Evolutionary conservation across 306 rosid species (phyloP).

Genomic region (Gillenia trifoliata): DNA sequence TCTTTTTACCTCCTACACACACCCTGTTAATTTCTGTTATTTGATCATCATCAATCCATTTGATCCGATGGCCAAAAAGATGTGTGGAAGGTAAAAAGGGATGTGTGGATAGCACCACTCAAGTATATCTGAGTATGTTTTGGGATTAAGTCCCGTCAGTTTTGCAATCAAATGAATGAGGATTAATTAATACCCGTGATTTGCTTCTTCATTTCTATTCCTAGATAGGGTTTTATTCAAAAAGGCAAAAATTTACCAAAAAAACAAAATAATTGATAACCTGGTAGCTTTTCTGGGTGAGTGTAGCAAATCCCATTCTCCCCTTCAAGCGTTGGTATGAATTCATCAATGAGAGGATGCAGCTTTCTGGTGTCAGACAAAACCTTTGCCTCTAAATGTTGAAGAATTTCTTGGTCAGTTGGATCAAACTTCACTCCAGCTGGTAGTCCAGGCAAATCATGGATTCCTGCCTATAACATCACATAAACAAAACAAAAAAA

Average conservation of each 20-base stretch:
- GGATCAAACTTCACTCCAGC: conserved; percentile 95
- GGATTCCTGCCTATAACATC: conserved; percentile 39
- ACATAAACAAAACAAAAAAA: background rate
- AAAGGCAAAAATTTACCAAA: background rate
- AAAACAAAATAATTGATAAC: conserved; percentile 6
- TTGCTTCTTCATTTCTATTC: background rate
- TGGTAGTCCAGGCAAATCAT: conserved; percentile 75
- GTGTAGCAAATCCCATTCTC: conserved; percentile 93
- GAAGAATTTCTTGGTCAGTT: conserved; percentile 70
- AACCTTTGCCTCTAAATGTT: conserved; percentile 83
- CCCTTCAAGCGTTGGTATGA: conserved; percentile 80
- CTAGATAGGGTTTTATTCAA: background rate
- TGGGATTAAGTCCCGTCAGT: background rate
- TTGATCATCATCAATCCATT: too few relatives aligned
- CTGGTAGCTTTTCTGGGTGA: conserved; percentile 93
- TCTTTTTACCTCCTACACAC: too few relatives aligned
- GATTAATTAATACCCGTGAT: background rate
- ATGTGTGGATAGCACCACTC: too few relatives aligned
- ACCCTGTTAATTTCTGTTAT: too few relatives aligned
- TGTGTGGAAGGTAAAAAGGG: too few relatives aligned
- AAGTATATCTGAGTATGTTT: background rate
- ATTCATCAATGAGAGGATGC: conserved; percentile 82
- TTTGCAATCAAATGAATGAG: background rate
- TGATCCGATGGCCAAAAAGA: too few relatives aligned
- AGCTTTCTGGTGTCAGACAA: conserved; percentile 48